These are phyloP conservation scores for Beta corolliflora DNA, from an alignment of 179 eudicot genomes.

Conservation along the genomic window DNA sequence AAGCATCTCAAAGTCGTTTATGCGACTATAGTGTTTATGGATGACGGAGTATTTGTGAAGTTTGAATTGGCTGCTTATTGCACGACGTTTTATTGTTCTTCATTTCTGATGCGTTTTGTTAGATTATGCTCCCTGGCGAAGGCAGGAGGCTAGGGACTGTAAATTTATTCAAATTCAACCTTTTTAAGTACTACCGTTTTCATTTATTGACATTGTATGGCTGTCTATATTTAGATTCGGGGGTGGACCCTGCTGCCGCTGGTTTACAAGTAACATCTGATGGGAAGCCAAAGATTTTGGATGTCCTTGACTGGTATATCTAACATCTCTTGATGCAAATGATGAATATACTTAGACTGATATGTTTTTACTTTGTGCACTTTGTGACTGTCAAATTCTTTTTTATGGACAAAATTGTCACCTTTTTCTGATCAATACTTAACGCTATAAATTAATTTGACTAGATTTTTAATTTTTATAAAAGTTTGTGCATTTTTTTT, in stretches of 20 bases:
- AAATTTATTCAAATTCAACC: background rate
- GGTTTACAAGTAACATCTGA: conserved; percentile 87
- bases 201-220: background rate
- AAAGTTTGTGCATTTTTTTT: background rate
- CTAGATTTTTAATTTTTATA: too few relatives aligned
- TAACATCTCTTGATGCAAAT: background rate
- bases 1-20: background rate
- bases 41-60: background rate
- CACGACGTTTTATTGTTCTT: background rate
- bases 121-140: background rate
- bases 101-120: background rate
- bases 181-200: background rate
- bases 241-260: conserved; percentile 94
- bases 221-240: conserved; percentile 64
- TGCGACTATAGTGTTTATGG: background rate
- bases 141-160: background rate
- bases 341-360: too few relatives aligned
- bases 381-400: background rate
- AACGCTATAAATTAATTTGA: background rate
- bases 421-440: background rate
- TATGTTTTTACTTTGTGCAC: background rate
- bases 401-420: background rate
- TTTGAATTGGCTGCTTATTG: background rate
- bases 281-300: conserved; percentile 90
- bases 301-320: conserved; percentile 88